Evolutionary conservation across 805 yeast species (phyloP).

Genomic region (Candida berthetii): DNA sequence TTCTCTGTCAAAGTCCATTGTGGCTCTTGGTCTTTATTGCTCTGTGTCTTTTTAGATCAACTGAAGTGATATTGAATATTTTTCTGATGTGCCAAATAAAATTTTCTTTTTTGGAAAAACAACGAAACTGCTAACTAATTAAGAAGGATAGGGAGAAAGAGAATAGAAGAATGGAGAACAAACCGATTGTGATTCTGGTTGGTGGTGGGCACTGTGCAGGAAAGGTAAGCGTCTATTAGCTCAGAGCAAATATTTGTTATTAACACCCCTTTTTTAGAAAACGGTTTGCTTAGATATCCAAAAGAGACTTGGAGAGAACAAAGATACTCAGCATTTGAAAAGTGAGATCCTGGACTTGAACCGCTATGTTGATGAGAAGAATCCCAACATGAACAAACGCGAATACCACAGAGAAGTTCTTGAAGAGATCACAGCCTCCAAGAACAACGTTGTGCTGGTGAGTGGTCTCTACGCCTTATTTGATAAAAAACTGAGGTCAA

Average conservation of each 20-base stretch:
- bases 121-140: too few relatives aligned
- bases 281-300: constrained; percentile 28
- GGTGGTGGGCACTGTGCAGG: constrained; percentile 66
- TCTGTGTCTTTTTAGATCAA: not conserved
- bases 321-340: constrained; percentile 14
- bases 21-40: not conserved
- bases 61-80: too few relatives aligned
- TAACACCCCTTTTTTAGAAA: constrained; percentile 23
- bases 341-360: constrained; percentile 38
- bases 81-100: too few relatives aligned
- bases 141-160: too few relatives aligned
- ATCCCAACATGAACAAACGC: constrained; percentile 11
- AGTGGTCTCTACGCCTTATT: constrained; percentile 80
- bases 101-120: too few relatives aligned
- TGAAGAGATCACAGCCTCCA: constrained; percentile 10
- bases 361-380: constrained; percentile 19
- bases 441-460: constrained; percentile 36
- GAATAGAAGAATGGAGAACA: constrained; percentile 4
- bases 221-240: constrained; percentile 23
- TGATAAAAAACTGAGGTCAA: constrained; percentile 45
- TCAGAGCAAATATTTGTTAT: too few relatives aligned
- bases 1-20: constrained; percentile 56
- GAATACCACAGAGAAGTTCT: constrained; percentile 19
- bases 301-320: constrained; percentile 2
- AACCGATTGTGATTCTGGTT: constrained; percentile 35